Evolutionary conservation across 148 eudicot species (phyloP), one percentile per base, ranked within the genome.

Genomic region (Chenopodium berlandieri): DNA sequence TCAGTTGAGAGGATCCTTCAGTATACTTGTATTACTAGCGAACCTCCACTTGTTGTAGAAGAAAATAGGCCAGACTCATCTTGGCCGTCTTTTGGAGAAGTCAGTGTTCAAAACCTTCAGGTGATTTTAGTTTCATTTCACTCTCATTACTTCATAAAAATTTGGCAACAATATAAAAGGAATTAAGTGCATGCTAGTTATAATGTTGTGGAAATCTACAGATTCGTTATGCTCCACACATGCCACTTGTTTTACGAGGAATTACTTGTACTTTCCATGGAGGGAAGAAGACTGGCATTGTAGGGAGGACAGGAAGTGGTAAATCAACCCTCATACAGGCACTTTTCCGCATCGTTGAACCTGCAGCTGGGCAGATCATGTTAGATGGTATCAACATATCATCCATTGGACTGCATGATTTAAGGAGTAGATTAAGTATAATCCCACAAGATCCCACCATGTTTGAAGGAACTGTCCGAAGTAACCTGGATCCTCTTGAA

Each of bases 291-390:
- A 85, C 86, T 2, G 95, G 95, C 73, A 90, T 92, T 66, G 95
- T 92, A 20, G 95, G 95, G 44, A 89, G 95, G 79, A 92, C 95
- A 46, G 95, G 95, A 19, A 90, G 95, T 84, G 95, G 95, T 71
- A 92, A 92, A 88, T 86, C 95, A 6, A 92, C 95, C 23, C 90
- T 92, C n/a, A 88, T 90, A 46, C 95, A 92, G 65, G 88, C 95
- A 58, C 90, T 92, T 54, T 92, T 92, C 71, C 91, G 93, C 48
- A 85, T 92, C 47, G 83, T 90, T 62, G 95, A 92, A 60, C 93
- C 95, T 40, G 44, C 88, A 46, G 74, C 76, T 62, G 95, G 95
- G 27, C 82, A 82, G 9, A 89, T 92, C 50, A 2, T 71, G 64
- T 87, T 92, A 65, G 95, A 92, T 80, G 91, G 90, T 69, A 72